Percentiles rank a stretch among this genome's conserved stretches.
phyloP scores from a whole-genome alignment of 2,329 filamentous ascomycete species.

The Penicillium sp. region DNA sequence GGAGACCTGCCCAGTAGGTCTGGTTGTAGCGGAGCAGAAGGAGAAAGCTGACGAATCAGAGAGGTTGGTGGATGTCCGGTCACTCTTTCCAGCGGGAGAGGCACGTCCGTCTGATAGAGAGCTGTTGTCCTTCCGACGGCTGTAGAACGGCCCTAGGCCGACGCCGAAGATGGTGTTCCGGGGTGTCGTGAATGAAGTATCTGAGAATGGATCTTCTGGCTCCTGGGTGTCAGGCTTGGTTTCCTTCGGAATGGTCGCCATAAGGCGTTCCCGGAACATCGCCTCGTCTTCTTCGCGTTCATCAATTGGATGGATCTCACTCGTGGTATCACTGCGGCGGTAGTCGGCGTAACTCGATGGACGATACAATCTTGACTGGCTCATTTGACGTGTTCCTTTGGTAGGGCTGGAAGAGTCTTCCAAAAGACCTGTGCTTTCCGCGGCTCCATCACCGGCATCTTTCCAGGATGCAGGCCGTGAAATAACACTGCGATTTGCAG shows the following conservation, averaged over 20 bases:
- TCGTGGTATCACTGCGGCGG: slow-evolving; percentile 54
- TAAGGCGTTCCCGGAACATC: slow-evolving; percentile 25
- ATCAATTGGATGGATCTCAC: slow-evolving; percentile 65
- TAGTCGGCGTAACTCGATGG: slow-evolving; percentile 55
- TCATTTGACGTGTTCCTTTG: slow-evolving; percentile 40
- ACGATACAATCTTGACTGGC: slow-evolving; percentile 34
- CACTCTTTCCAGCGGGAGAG: slow-evolving; percentile 54
- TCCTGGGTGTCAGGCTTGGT: slow-evolving; percentile 13
- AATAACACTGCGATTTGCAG: slow-evolving; percentile 23
- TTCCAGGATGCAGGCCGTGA: slow-evolving; percentile 29
- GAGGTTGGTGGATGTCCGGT: slow-evolving; percentile 60
- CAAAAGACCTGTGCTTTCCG: slow-evolving; percentile 49
- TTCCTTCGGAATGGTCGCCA: slow-evolving; percentile 26
- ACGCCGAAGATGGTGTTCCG: slow-evolving; percentile 32
- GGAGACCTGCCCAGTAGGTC: slow-evolving; percentile 23
- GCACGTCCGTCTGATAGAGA: slow-evolving; percentile 36
- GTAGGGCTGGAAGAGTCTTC: slow-evolving; percentile 47
- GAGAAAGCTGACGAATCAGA: slow-evolving; percentile 57
- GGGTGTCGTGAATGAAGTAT: slow-evolving; percentile 33
- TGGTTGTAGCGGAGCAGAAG: slow-evolving; percentile 41
- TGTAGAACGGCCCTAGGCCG: slow-evolving; percentile 31
- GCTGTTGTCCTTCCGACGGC: slow-evolving; percentile 23
- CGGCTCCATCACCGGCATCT: slow-evolving; percentile 36
- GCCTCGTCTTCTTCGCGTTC: slow-evolving; percentile 64
- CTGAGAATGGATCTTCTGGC: slow-evolving; percentile 33